Conservation (phyloP, 169 alveolate species). For the Eimeria sp. region DNA sequence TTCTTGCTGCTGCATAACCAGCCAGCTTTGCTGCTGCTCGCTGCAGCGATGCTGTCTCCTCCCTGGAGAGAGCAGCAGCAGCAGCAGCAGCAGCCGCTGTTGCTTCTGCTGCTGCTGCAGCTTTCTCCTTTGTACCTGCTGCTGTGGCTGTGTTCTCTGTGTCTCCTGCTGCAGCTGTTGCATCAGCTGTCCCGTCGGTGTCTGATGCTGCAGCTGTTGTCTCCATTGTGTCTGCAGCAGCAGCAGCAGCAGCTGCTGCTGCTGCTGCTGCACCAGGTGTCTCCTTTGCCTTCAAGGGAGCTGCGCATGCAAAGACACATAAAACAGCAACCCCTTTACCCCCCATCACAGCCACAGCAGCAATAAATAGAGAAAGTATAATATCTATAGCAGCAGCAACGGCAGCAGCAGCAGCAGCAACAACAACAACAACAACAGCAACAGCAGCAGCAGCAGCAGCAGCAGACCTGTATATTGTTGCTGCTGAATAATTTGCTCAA, state of each 20-base stretch:
- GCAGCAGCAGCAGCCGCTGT: neutral
- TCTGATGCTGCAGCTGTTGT: neutral
- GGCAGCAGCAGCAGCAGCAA: slow-evolving; percentile 10
- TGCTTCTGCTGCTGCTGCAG: slow-evolving; percentile 1
- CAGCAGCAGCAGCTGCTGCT: neutral
- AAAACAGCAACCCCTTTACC: neutral
- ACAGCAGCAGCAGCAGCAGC: slow-evolving; percentile 64
- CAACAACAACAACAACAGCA: slow-evolving; percentile 56
- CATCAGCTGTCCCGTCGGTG: neutral
- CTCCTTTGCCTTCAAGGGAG: neutral
- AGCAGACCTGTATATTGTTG: neutral
- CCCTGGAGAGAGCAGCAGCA: neutral
- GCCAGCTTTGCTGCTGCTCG: slow-evolving; percentile 1
- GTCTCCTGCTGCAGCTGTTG: neutral
- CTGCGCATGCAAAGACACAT: neutral
- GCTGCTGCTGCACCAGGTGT: neutral
- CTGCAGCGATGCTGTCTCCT: neutral
- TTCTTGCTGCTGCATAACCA: neutral
- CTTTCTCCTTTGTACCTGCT: neutral
- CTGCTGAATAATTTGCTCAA: neutral
- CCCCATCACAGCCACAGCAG: neutral
- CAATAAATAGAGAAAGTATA: too few species aligned
- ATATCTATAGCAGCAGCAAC: too few species aligned
- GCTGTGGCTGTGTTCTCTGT: neutral
- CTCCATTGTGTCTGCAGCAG: neutral